A percentile compares a stretch with the other conserved stretches of the same genome.
Conservation (phyloP, 2,329 filamentous ascomycete species). For the Acephala macrosclerotiorum region DNA sequence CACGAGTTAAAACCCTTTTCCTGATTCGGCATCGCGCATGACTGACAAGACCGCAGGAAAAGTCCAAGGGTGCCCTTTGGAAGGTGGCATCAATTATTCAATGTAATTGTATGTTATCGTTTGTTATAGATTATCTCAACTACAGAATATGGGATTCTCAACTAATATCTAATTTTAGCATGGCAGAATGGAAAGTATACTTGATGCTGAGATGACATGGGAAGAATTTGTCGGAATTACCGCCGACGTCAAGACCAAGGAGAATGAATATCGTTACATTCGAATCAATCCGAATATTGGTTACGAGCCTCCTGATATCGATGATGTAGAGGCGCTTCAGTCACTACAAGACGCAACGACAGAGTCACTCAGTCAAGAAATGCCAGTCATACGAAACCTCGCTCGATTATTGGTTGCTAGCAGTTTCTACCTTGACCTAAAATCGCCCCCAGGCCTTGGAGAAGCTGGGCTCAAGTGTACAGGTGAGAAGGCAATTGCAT, state of each 20-base stretch:
- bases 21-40: not conserved
- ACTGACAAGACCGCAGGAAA: not conserved
- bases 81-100: not conserved
- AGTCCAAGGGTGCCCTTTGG: not conserved
- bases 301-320: not conserved
- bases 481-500: not conserved
- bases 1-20: not conserved
- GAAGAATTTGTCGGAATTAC: not conserved
- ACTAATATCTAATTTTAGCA: not conserved
- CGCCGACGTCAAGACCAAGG: not conserved
- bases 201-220: conserved; percentile 12
- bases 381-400: not conserved
- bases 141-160: not conserved
- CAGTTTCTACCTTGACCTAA: conserved; percentile 1
- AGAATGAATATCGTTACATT: not conserved
- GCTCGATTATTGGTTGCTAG: conserved; percentile 2
- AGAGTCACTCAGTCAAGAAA: not conserved
- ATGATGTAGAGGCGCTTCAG: not conserved
- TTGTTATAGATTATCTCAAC: not conserved
- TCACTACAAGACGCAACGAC: not conserved
- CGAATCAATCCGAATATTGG: conserved; percentile 2
- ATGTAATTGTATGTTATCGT: not conserved
- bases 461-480: not conserved
- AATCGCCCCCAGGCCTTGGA: not conserved
- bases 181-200: conserved; percentile 11